Evolutionary conservation across 768 basidiomycete genomes (phyloP), one percentile per base, ranked within the genome.

Genomic region (Boletus rubescentipes): DNA sequence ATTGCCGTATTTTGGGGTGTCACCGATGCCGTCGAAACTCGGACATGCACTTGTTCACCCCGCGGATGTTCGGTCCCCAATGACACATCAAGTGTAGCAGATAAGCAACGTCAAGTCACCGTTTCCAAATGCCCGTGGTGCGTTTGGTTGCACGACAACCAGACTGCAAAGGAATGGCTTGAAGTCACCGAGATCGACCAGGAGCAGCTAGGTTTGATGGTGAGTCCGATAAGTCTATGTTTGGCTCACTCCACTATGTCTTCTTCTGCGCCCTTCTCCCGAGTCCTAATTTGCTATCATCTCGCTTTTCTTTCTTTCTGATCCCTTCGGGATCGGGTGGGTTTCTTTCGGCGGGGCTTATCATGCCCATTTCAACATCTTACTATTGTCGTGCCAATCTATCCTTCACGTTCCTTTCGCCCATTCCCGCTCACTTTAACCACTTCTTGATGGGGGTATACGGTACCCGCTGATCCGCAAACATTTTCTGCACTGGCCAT

Each of bases 1-100:
- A 74, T 88, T 31, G 84, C 86, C 32, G 55, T 85, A 18, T 81
- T 89, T 58, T 89, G 88, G 89, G 72, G 65, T 51, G 54, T 58
- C 49, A 56, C 62, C 38, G 61, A 67, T 50, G 65, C 60, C 53
- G 46, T 62, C 23, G 46, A 57, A 20, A 40, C 55, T 21, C 55
- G 11, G 35, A 16, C 49, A 18, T 70, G 63, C 53, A 56, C 53
- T 20, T 63, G 59, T 30, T 35, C 60, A 21, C 15, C 51, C 57
- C 60, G 51, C 51, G 62, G 59, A 57, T 16, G 45, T 52, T 29
- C 40, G 30, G 42, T 26, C 55, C n/a, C 23, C n/a, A 7, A 59
- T 49, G 49, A 56, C 38, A 29, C 50, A 23, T 46, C 56, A 9
- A 55, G 39, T 6, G 49, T 55, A 18, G 46, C 53, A 12, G 42